phyloP scores from a whole-genome alignment of 352 stramenopile species.

The Phytophthora lateralis region DNA sequence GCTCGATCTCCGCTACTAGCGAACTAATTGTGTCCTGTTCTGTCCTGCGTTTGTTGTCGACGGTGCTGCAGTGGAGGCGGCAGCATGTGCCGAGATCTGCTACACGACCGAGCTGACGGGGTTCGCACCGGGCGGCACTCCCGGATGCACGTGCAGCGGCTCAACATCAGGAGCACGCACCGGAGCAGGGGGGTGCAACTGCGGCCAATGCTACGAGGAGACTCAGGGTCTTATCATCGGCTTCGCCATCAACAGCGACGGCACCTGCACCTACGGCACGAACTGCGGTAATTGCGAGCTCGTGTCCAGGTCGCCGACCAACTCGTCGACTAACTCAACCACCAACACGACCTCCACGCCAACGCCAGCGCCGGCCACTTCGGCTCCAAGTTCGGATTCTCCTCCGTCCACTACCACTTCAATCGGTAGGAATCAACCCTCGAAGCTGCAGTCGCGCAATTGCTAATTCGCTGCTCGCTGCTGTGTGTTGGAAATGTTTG shows the following conservation, averaged over 20 bases:
- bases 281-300: conserved; percentile 38
- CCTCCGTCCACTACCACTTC: conserved; percentile 3
- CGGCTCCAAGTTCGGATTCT: not conserved
- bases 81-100: conserved; percentile 42
- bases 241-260: conserved; percentile 34
- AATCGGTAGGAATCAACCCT: conserved; percentile 17
- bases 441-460: not conserved
- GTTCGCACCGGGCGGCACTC: conserved; percentile 35
- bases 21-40: conserved; percentile 10
- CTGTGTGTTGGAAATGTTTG: not conserved
- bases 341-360: conserved; percentile 3
- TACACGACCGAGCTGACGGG: conserved; percentile 39
- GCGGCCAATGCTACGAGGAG: conserved; percentile 47
- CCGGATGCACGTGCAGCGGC: conserved; percentile 40
- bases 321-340: conserved; percentile 1
- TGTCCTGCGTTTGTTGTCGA: not conserved
- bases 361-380: not conserved
- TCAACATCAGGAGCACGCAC: conserved; percentile 29
- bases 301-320: not conserved
- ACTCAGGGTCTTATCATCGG: conserved; percentile 33
- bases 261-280: conserved; percentile 35
- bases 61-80: conserved; percentile 20
- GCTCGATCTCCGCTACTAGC: not conserved
- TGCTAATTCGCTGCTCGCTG: not conserved
- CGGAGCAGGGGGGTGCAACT: conserved; percentile 34